These are phyloP conservation scores for Aspergillus glaucus DNA, from an alignment of 2,329 filamentous ascomycete species.

Conservation along the genomic window DNA sequence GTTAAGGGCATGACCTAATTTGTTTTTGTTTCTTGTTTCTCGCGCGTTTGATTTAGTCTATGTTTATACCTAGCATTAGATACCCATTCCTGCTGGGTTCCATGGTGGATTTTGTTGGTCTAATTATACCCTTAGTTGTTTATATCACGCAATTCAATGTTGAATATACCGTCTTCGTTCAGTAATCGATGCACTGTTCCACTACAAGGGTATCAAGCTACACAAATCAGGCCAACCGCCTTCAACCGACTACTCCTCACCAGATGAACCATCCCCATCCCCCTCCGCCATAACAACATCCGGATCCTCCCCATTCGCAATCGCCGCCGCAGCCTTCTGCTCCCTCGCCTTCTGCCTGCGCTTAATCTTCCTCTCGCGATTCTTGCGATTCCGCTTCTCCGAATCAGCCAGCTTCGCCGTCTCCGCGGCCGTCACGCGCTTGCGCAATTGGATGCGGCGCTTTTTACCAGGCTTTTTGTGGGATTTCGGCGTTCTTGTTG, in stretches of 20 bases:
- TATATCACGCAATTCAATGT: not conserved
- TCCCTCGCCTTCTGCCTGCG: slow-evolving; percentile 33
- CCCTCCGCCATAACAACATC: slow-evolving; percentile 12
- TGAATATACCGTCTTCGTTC: not conserved
- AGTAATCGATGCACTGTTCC: not conserved
- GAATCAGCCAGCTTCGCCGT: slow-evolving; percentile 29
- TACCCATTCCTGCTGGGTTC: slow-evolving; percentile 4
- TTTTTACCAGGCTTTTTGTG: slow-evolving; percentile 40
- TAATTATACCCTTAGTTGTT: slow-evolving; percentile 14
- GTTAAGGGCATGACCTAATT: not conserved
- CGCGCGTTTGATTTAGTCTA: not conserved
- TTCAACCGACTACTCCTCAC: slow-evolving; percentile 3
- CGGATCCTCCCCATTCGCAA: slow-evolving; percentile 5
- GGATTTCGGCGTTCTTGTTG: slow-evolving; percentile 21
- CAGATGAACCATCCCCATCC: slow-evolving; percentile 13
- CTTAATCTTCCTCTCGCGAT: slow-evolving; percentile 34
- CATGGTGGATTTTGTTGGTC: slow-evolving; percentile 1
- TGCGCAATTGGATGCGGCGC: slow-evolving; percentile 35
- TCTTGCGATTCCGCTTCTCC: slow-evolving; percentile 35
- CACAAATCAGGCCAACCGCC: not conserved
- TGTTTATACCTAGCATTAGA: slow-evolving; percentile 11
- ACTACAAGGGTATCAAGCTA: not conserved
- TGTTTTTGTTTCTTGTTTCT: not conserved
- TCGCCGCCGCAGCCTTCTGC: slow-evolving; percentile 26
- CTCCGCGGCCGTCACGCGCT: slow-evolving; percentile 22